A percentile compares a stretch with the other conserved stretches of the same genome.
phyloP scores from a whole-genome alignment of 805 yeast species.

The Millerozyma acaciae region DNA sequence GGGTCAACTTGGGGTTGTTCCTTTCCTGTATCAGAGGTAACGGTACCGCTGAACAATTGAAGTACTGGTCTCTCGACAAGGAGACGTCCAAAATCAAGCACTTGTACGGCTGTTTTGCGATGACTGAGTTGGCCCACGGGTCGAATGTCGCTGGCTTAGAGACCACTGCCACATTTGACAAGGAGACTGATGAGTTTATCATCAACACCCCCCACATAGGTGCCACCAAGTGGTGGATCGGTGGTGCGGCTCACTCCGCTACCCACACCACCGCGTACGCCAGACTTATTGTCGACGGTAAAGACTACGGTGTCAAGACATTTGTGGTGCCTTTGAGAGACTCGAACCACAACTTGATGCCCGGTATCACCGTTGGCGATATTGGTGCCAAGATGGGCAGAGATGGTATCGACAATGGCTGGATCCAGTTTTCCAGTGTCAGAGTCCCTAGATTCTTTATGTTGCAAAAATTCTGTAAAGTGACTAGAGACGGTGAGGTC shows the following conservation, averaged over 20 bases:
- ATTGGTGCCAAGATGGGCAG: conserved; percentile 49
- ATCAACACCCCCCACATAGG: conserved; percentile 46
- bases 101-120: conserved; percentile 59
- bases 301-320: conserved; percentile 45
- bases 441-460: conserved; percentile 43
- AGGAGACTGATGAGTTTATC: conserved; percentile 37
- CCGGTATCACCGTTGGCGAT: conserved; percentile 44
- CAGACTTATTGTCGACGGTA: conserved; percentile 40
- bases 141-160: conserved; percentile 58
- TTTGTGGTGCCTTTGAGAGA: conserved; percentile 46
- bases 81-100: conserved; percentile 59
- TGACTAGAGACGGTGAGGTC: conserved; percentile 37
- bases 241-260: conserved; percentile 47
- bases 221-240: conserved; percentile 51
- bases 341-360: conserved; percentile 37
- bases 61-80: conserved; percentile 74
- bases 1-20: conserved; percentile 85
- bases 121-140: conserved; percentile 65
- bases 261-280: conserved; percentile 41
- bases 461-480: conserved; percentile 44
- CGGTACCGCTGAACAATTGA: conserved; percentile 80
- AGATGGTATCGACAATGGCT: conserved; percentile 47
- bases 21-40: conserved; percentile 78
- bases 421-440: conserved; percentile 45
- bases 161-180: conserved; percentile 47